Evolutionary conservation across 179 eudicot species (phyloP).

Genomic region (Vitellaria paradoxa): DNA sequence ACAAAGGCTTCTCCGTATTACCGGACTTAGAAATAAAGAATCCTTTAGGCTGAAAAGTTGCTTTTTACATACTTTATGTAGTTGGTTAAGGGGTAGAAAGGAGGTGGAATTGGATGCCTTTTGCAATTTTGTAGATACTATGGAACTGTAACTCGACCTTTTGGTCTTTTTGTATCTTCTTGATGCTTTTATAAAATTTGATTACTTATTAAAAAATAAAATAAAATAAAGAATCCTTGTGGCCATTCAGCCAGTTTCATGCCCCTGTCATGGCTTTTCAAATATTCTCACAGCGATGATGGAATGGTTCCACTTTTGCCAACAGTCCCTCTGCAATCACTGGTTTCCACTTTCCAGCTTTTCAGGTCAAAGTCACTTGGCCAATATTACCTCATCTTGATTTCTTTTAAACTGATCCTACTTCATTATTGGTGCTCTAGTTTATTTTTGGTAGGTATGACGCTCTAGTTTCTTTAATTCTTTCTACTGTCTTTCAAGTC

Average conservation of each 20-base stretch:
- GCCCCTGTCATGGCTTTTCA: background rate
- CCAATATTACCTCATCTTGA: background rate
- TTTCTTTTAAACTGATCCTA: background rate
- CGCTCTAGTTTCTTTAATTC: too few species aligned
- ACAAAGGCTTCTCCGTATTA: background rate
- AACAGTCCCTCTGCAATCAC: background rate
- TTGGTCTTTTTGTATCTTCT: too few species aligned
- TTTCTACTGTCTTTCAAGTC: background rate
- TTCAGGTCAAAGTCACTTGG: background rate
- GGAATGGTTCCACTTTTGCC: background rate
- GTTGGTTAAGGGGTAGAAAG: too few species aligned
- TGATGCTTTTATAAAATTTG: too few species aligned
- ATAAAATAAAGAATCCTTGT: too few species aligned
- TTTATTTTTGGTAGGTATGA: background rate
- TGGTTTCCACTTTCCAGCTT: conserved; percentile 5
- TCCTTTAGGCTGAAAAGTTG: background rate
- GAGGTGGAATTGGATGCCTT: too few species aligned
- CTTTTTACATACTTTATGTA: too few species aligned
- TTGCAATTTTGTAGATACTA: too few species aligned
- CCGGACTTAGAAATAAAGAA: background rate
- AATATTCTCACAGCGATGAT: background rate
- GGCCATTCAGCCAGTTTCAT: background rate
- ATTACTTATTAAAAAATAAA: too few species aligned
- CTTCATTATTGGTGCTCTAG: background rate
- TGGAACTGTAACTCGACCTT: too few species aligned